Evolutionary conservation across 2,329 filamentous ascomycete species (phyloP).

Genomic region (Talaromyces sp.): DNA sequence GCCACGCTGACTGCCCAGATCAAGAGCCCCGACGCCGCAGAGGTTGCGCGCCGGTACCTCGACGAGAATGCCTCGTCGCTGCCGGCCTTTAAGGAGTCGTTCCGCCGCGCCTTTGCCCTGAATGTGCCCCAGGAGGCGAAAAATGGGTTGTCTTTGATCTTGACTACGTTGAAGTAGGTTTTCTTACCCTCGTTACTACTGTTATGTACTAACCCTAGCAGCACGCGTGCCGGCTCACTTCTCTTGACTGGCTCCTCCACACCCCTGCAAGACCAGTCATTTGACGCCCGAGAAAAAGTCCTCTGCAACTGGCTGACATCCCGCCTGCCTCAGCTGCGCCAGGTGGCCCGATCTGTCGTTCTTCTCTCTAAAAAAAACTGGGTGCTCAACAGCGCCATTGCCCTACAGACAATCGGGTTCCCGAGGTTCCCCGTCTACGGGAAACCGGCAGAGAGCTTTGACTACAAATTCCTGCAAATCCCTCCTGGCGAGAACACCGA

Average conservation of each 20-base stretch:
- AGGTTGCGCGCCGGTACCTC: slow-evolving; percentile 43
- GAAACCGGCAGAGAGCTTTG: slow-evolving; percentile 46
- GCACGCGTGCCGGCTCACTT: slow-evolving; percentile 52
- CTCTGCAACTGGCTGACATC: slow-evolving; percentile 51
- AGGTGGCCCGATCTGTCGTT: slow-evolving; percentile 46
- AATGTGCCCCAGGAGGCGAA: slow-evolving; percentile 47
- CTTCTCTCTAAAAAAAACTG: slow-evolving; percentile 50
- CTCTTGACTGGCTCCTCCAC: slow-evolving; percentile 54
- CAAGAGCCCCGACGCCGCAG: slow-evolving; percentile 28
- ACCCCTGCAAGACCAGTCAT: slow-evolving; percentile 51
- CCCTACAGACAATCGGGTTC: slow-evolving; percentile 49
- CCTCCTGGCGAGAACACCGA: slow-evolving; percentile 51
- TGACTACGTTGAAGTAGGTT: slow-evolving; percentile 51
- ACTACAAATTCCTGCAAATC: slow-evolving; percentile 56
- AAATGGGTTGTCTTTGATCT: slow-evolving; percentile 48
- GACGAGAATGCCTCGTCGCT: slow-evolving; percentile 45
- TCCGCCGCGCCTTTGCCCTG: slow-evolving; percentile 46
- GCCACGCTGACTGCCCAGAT: slow-evolving; percentile 16
- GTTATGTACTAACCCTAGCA: slow-evolving; percentile 17
- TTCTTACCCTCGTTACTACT: no score
- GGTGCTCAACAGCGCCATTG: slow-evolving; percentile 48
- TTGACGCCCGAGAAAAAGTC: slow-evolving; percentile 51
- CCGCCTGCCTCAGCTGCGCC: slow-evolving; percentile 49
- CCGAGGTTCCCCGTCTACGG: slow-evolving; percentile 53
- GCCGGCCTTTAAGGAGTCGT: slow-evolving; percentile 45